Evolutionary conservation across 2,329 filamentous ascomycete genomes (phyloP).

Genomic region (Bipolaris oryzae): DNA sequence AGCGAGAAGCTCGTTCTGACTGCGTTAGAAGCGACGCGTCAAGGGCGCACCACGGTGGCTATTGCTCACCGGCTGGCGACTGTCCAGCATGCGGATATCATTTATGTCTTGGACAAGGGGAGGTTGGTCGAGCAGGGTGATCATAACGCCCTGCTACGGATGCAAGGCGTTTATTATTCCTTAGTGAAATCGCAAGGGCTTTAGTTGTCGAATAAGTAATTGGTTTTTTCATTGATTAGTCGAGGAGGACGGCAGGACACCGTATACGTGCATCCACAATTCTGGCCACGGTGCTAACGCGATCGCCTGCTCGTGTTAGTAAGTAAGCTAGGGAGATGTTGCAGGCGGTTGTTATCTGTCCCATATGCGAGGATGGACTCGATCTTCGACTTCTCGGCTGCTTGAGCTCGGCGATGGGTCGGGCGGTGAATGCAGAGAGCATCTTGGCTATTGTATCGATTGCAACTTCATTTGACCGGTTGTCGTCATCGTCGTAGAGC

Average conservation of each 20-base stretch:
- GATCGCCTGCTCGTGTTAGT: no score
- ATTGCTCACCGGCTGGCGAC: conserved; percentile 48
- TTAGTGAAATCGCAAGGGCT: no score
- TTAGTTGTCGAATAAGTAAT: conserved; percentile 11
- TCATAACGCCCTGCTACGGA: conserved; percentile 23
- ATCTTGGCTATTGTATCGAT: conserved; percentile 60
- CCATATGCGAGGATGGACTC: conserved; percentile 93
- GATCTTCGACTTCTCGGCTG: conserved; percentile 94
- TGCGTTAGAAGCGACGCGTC: conserved; percentile 40
- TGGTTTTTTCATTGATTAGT: no score
- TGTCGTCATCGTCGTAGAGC: no score
- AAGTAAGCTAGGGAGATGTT: no score
- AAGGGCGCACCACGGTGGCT: conserved; percentile 38
- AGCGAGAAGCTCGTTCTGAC: conserved; percentile 44
- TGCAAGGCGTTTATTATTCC: no score
- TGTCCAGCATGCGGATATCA: conserved; percentile 47
- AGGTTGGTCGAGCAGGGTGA: conserved; percentile 42
- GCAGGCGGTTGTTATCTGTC: no score
- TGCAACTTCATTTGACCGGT: no score
- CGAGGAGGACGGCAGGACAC: no score
- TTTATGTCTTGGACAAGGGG: conserved; percentile 45
- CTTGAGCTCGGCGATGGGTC: conserved; percentile 95
- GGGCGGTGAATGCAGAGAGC: conserved; percentile 97
- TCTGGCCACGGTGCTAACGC: not conserved
- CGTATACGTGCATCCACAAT: no score